phyloP scores from a whole-genome alignment of 208 protist species.

The Trypanosomatidae sp. region DNA sequence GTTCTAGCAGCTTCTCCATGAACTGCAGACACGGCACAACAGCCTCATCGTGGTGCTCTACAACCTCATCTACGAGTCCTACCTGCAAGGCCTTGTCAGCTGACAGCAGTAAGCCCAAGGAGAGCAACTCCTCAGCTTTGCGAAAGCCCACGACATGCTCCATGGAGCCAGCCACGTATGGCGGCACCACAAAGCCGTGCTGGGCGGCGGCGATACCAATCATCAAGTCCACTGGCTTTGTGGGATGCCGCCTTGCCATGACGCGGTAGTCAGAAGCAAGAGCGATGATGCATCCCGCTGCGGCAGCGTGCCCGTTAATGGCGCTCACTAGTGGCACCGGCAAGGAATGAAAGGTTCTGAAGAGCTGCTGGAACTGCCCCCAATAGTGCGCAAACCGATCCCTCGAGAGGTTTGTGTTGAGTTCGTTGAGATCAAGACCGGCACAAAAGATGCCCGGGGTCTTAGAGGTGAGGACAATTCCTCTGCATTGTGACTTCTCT shows the following conservation, averaged over 20 bases:
- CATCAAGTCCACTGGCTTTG: slow-evolving; percentile 22
- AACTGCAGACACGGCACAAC: slow-evolving; percentile 56
- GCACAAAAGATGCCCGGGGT: slow-evolving; percentile 51
- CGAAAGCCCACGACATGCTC: slow-evolving; percentile 68
- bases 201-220: slow-evolving; percentile 67
- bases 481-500: slow-evolving; percentile 42
- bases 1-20: slow-evolving; percentile 53
- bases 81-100: slow-evolving; percentile 46
- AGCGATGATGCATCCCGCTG: slow-evolving; percentile 67
- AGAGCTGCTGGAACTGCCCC: slow-evolving; percentile 68
- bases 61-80: slow-evolving; percentile 76
- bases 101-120: slow-evolving; percentile 39
- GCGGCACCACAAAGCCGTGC: slow-evolving; percentile 67
- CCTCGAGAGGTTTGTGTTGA: slow-evolving; percentile 32
- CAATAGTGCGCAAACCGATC: slow-evolving; percentile 63
- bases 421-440: slow-evolving; percentile 59
- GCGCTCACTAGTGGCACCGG: slow-evolving; percentile 66
- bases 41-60: slow-evolving; percentile 51
- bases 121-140: slow-evolving; percentile 55
- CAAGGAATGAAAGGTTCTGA: slow-evolving; percentile 65
- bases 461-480: slow-evolving; percentile 68
- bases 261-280: slow-evolving; percentile 75
- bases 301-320: slow-evolving; percentile 69
- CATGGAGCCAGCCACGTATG: slow-evolving; percentile 60
- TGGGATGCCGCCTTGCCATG: slow-evolving; percentile 47